Base-by-base conservation (phyloP, 345 rosid genomes). In the Linum lewisii region DNA sequence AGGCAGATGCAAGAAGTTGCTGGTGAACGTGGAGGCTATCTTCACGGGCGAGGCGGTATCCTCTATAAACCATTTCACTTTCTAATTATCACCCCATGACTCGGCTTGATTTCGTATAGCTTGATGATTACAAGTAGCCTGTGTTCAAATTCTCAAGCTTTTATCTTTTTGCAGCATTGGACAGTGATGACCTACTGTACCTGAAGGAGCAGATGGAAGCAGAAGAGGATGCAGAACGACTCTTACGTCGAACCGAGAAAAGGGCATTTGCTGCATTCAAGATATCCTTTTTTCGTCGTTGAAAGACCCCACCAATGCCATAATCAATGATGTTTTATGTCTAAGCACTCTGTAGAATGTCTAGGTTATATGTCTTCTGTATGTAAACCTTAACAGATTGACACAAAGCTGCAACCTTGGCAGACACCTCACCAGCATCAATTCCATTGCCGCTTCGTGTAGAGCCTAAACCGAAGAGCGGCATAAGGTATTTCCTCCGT, bases 201-300 rank as follows among this genome's bases (percentile, higher is more conserved):
- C 95, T 93, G 51, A 89, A 93, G 74, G 99, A 93, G 79, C 99
- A 93, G 68, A 93, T 89, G 99, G 99, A 93, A 73, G 97, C 97
- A 24, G 99, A 93, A 75, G 88, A 89, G 74, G 99, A 93, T 74
- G 99, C 99, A 45, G 99, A 93, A 62, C 84, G 97, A 19, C 94
- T 93, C 67, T 81, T 89, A 51, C 91, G 87, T 19, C 90, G 99
- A 54, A 89, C 99, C 61, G 99, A 93, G 69, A 93, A 93, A 68
- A 80, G 97, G 16, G 99, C 97, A 51, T 93, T 88, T 78, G 99
- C 99, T 61, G 97, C 99, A 34, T 93, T 93, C 70, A 88, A 89
- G 70, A 88, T 92, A 92, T 92, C 98, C 98, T 84, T 81, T 75
- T 8, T 11, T 11, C 3, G 47, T 29, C 3, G 32, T 26, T 26